Evolutionary conservation across 768 basidiomycete species (phyloP).

Genomic region (Russula ochroleuca): DNA sequence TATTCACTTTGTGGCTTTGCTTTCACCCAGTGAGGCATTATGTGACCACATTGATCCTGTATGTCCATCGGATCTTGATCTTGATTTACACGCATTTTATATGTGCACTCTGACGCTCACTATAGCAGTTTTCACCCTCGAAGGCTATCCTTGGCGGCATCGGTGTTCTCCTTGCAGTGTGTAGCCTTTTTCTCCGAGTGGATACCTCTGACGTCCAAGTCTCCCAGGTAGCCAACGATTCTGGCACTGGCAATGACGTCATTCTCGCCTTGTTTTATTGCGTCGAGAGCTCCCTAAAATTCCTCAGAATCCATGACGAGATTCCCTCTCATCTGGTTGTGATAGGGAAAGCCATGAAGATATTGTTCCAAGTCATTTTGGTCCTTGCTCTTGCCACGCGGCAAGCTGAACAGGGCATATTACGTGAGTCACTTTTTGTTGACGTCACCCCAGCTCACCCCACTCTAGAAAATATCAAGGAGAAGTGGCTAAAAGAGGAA

Average conservation of each 20-base stretch:
- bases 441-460: neutral
- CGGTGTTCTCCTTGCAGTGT: conserved; percentile 10
- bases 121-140: conserved; percentile 5
- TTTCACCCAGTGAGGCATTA: conserved; percentile 2
- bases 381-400: conserved; percentile 10
- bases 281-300: conserved; percentile 1
- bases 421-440: conserved; percentile 10
- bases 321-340: conserved; percentile 6
- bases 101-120: neutral
- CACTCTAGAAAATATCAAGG: neutral
- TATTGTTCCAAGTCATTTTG: conserved; percentile 3
- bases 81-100: neutral
- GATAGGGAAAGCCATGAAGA: conserved; percentile 11
- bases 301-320: neutral
- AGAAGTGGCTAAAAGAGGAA: neutral
- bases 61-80: neutral
- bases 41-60: conserved; percentile 2
- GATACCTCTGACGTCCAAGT: neutral
- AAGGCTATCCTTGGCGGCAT: neutral
- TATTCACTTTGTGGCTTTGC: neutral
- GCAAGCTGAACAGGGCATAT: neutral
- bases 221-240: neutral
- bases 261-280: conserved; percentile 5
- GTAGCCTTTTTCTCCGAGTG: neutral
- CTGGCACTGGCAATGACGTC: neutral